Conservation (phyloP, 169 alveolate species). For the Plasmodium blacklocki region DNA sequence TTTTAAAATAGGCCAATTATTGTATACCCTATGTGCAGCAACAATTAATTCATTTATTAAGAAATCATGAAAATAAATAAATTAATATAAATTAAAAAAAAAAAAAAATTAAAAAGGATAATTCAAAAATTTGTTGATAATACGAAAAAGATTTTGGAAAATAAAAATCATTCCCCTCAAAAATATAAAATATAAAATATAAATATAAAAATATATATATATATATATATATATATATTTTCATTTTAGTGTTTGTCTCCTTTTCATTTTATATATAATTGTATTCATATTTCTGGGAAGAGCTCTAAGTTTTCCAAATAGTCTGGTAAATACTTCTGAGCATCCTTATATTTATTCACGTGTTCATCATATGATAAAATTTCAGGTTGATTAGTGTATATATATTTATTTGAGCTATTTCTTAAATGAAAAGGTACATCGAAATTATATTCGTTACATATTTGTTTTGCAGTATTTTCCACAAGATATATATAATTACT, state of each 20-base stretch:
- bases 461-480: conserved; percentile 61
- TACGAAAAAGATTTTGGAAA: too few relatives aligned
- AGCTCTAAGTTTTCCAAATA: conserved; percentile 54
- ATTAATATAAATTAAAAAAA: conserved; percentile 8
- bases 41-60: conserved; percentile 25
- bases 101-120: conserved; percentile 1
- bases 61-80: conserved; percentile 10
- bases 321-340: conserved; percentile 60
- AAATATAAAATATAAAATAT: neutral
- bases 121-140: neutral
- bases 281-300: conserved; percentile 35
- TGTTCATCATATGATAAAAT: conserved; percentile 70
- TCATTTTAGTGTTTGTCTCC: neutral
- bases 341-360: conserved; percentile 48
- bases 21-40: neutral
- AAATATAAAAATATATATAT: neutral
- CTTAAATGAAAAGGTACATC: conserved; percentile 66
- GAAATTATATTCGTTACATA: conserved; percentile 60
- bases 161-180: neutral
- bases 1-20: neutral
- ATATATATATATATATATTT: neutral
- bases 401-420: conserved; percentile 58
- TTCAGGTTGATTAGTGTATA: conserved; percentile 72
- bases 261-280: neutral
- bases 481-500: conserved; percentile 68